Base-by-base conservation (phyloP, 2,329 filamentous ascomycete species). In the Penicillium paneum region DNA sequence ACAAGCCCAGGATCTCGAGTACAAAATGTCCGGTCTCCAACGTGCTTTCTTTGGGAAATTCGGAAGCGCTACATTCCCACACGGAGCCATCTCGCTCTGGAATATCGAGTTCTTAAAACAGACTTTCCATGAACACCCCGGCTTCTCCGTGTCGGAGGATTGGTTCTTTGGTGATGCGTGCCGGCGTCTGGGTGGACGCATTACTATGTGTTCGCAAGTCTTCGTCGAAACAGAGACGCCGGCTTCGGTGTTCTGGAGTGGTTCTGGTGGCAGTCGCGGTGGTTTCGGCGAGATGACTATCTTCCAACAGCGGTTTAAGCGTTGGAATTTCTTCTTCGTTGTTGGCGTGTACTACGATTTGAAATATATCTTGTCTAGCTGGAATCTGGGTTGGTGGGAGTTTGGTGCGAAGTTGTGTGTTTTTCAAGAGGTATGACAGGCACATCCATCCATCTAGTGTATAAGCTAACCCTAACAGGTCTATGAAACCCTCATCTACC, bases 271-370 rank as follows among this genome's bases (percentile, higher is more conserved):
- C 5, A 67, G 66, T 7, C 70, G 79, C 19, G 79, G 78, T 39
- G 79, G 79, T 0, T 81, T 79, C 50, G 79, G 79, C 10, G 79
- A 81, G 61, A 80, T 78, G 76, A 81, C 78, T 0, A 74, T 81
- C n/a, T 79, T 77, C 65, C 75, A 74, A 54, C 79, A 81, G 61
- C 70, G 79, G 1, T 80, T 81, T 60, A 71, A 72, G 47, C 67
- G 78, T 13, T 81, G 79, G 79, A 81, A 81, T 46, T 81, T 80
- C 65, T 81, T 81, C 66, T 78, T 79, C 49, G 74, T 79, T 2
- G 76, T 76, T 38, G 73, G 78, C 13, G 71, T 81, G 63, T 79
- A 70, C 62, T 77, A 79, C 60, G 76, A 80, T 58, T 64, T 79
- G 59, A 60, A 64, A 4, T 81, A 81, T 50, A 76, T 81, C 17